Base-by-base conservation (phyloP, 306 rosid species). In the Vicia faba region DNA sequence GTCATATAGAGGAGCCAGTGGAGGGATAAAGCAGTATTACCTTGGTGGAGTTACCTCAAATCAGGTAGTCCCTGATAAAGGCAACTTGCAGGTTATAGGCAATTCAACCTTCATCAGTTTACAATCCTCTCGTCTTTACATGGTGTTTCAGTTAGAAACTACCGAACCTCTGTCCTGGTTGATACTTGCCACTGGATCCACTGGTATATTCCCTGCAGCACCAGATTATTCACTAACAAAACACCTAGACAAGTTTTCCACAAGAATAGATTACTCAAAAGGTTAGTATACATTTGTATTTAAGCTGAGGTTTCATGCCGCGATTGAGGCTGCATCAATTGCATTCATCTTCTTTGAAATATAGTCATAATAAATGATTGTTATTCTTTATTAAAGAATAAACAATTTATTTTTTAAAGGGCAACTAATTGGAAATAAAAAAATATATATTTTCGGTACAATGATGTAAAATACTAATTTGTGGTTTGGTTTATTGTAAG, bases 141-240 rank as follows among this genome's bases (percentile, higher is more conserved):
- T 87, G 82, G 89, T 75, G 57, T 89, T 87, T 78, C 89, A 89
- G 83, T 68, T 89, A 61, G 72, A 74, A 59, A 59, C 78, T 8
- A 41, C 15, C 28, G 71, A 70, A 29, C 86, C 84, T 16, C 13
- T 28, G 59, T 53, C 82, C 1, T 72, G 61, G 70, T 61, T 87
- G 39, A 41, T 89, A 45, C 82, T 78, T 76, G 78, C 96, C 45
- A 56, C 81, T 19, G 95, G 96, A 8, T 89, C 79, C 29, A 68
- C 74, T 8, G 91, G 86, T 7, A 1, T 78, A 25, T 72, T 80
- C 36, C 96, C 96, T 38, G 80, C 79, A 29, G 61, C 86, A 16
- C 91, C 95, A 25, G 51, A 39, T 31, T 87, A 33, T 75, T 49
- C 62, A 35, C 72, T 89, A 23, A 51, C 55, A 4, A 73, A 85